Base-by-base conservation (phyloP, 2,329 filamentous ascomycete genomes). In the Fusarium subtropicale region DNA sequence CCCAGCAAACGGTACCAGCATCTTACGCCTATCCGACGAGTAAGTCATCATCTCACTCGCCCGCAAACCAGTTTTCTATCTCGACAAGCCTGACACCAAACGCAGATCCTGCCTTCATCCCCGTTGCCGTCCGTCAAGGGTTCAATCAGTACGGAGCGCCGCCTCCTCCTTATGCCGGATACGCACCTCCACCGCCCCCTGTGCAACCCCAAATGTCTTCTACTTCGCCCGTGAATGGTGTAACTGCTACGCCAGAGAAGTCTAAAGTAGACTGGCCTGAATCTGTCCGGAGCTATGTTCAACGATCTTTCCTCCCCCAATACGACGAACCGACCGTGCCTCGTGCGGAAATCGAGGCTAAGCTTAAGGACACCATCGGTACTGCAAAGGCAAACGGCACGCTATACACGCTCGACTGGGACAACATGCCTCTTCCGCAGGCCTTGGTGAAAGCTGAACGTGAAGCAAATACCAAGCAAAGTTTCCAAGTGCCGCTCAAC, bases 231-330 rank as follows among this genome's bases (percentile, higher is more conserved):
- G 64, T 73, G 56, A 71, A 76, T 68, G 64, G 73, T 71, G 69
- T 75, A 71, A 64, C 76, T 65, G 61, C 72, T 60, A 69, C 74
- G 51, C 66, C 72, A 60, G 74, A 78, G 72, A 84, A 85, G 78
- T 81, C 85, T 76, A 92, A 91, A 82, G 90, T 91, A 74, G 88
- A 91, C 73, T 98, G 93, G 91, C 90, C 94, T 33, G 83, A 88
- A 44, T 88, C 91, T n/a, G 93, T 98, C 64, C 92, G 94, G 73
- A 85, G 87, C 71, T 98, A 97, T 81, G 95, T 98, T 33, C 91
- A 94, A 75, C 90, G 94, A 76, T 94, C 94, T 28, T 98, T 98
- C 78, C 89, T 92, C 52, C 87, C 89, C 28, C 87, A 89, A 61
- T 92, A 94, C 76, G 83, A 90, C 69, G 86, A 92, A 66, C 75